phyloP scores from a whole-genome alignment of 305 asterid genomes.

The Solanum chacoense region DNA sequence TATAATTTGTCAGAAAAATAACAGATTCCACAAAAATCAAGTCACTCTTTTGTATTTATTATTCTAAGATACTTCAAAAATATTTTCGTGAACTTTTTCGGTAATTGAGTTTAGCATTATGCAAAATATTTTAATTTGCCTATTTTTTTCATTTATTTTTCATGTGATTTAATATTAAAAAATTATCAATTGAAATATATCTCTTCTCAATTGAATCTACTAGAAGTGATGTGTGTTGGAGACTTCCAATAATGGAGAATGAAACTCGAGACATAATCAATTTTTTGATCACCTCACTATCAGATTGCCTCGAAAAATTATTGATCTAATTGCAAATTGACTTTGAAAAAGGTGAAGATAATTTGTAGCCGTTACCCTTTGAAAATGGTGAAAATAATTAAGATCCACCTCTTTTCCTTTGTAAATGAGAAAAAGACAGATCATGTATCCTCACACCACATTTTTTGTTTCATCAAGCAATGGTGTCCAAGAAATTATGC shows the following conservation, averaged over 20 bases:
- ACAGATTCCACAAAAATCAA: neutral
- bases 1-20: neutral
- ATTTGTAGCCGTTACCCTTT: too few relatives aligned
- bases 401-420: neutral
- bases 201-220: neutral
- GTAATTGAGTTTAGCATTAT: neutral
- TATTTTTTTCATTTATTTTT: too few relatives aligned
- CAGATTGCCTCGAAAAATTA: neutral
- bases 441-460: neutral
- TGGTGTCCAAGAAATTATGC: neutral
- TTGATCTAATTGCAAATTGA: neutral
- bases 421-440: neutral
- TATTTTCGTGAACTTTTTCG: too few relatives aligned
- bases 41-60: neutral
- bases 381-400: too few relatives aligned
- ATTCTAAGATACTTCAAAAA: neutral
- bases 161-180: neutral
- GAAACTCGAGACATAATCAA: neutral
- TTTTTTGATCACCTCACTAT: neutral
- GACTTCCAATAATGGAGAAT: neutral
- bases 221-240: neutral
- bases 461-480: neutral
- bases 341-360: neutral
- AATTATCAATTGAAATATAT: neutral
- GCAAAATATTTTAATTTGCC: too few relatives aligned